A percentile compares a stretch with the other conserved stretches of the same genome.
phyloP scores from a whole-genome alignment of 495 filamentous ascomycete genomes.

The Chaetomium fimeti region DNA sequence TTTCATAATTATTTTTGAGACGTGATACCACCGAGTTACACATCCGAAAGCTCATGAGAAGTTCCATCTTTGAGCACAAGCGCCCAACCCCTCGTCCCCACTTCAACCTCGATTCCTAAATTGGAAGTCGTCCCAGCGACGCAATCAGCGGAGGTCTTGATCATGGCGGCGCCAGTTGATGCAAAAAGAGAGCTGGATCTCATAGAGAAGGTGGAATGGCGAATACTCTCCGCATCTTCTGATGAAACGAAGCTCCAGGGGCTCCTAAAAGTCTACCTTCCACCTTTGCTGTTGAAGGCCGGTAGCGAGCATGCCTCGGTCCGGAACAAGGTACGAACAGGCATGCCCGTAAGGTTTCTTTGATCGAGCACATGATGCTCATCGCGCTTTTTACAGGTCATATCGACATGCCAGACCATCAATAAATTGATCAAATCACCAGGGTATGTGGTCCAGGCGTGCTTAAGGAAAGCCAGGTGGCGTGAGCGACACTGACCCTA shows the following conservation, averaged over 20 bases:
- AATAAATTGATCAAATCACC: constrained; percentile 46
- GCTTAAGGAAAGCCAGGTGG: neutral
- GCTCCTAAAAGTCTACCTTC: constrained; percentile 73
- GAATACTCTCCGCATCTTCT: constrained; percentile 75
- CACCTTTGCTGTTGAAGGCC: constrained; percentile 80
- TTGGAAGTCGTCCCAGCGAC: no score
- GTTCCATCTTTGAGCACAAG: neutral
- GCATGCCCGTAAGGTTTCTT: neutral
- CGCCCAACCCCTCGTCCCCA: no score
- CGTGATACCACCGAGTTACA: neutral
- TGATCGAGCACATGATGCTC: neutral
- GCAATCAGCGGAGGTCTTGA: no score
- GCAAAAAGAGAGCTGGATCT: constrained; percentile 80
- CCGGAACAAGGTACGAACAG: constrained; percentile 67
- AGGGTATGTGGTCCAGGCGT: constrained; percentile 34
- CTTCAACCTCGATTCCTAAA: no score
- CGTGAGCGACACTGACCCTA: constrained; percentile 5
- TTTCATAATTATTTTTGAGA: neutral
- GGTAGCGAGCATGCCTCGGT: constrained; percentile 76
- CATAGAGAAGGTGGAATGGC: constrained; percentile 85
- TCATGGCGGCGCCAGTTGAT: constrained; percentile 36
- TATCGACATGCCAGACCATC: constrained; percentile 66
- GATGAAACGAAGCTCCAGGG: constrained; percentile 77
- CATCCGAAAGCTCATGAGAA: neutral
- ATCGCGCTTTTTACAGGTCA: constrained; percentile 49